Conservation (phyloP, 1,284 basidiomycete genomes). For the Tranzscheliella williamsii region DNA sequence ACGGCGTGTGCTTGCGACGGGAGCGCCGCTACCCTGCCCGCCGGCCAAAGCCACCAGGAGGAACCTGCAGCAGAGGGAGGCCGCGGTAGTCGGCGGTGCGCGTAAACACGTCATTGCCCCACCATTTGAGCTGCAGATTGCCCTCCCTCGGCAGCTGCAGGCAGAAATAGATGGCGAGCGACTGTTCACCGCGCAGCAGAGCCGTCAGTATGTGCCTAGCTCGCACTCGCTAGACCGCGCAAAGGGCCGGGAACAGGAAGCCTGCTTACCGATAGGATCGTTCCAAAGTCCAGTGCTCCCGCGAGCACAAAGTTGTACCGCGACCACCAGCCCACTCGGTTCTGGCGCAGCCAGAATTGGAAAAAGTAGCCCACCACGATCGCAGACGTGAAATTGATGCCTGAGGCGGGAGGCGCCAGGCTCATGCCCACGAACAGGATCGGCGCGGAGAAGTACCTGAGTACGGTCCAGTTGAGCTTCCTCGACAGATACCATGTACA, state of each 20-base stretch:
- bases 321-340: constrained; percentile 60
- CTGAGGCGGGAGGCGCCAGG: constrained; percentile 56
- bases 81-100: constrained; percentile 31
- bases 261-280: constrained; percentile 44
- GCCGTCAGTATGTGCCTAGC: background rate
- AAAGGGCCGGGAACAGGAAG: too few relatives aligned
- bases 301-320: constrained; percentile 61
- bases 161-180: constrained; percentile 29
- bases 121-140: constrained; percentile 38
- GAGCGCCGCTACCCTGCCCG: constrained; percentile 6
- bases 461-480: constrained; percentile 19
- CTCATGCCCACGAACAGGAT: constrained; percentile 52
- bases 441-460: constrained; percentile 37
- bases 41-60: constrained; percentile 19
- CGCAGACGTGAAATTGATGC: constrained; percentile 54
- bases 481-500: constrained; percentile 37
- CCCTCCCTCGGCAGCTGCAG: constrained; percentile 33
- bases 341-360: constrained; percentile 57
- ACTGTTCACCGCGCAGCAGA: background rate
- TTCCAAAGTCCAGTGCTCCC: constrained; percentile 61
- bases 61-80: constrained; percentile 6
- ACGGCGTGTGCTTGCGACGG: too few relatives aligned
- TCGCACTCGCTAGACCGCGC: constrained; percentile 13
- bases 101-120: constrained; percentile 52
- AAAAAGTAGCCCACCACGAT: constrained; percentile 65